Percentiles rank a stretch among this genome's conserved stretches.
phyloP scores from a whole-genome alignment of 164 flowering plant species.

The Hamamelis virginiana region DNA sequence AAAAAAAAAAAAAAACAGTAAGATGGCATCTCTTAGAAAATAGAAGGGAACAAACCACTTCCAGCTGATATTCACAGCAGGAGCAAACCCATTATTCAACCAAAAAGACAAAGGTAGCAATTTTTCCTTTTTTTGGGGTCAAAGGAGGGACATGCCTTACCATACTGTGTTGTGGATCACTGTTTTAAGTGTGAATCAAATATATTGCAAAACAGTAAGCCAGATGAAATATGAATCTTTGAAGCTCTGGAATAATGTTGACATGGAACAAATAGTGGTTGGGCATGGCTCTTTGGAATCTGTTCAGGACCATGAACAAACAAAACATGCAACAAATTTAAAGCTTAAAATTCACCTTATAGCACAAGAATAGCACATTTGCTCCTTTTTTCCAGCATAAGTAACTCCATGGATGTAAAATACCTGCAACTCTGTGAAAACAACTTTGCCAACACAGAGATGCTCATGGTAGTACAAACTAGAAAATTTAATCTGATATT shows the following conservation, averaged over 20 bases:
- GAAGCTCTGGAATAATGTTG: neutral
- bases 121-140: neutral
- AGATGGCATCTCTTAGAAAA: neutral
- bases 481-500: neutral
- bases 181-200: neutral
- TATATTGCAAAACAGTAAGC: neutral
- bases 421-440: neutral
- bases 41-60: neutral
- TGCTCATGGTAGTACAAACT: neutral
- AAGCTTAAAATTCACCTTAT: neutral
- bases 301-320: neutral
- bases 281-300: neutral
- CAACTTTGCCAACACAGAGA: neutral
- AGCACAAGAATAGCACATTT: neutral
- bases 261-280: neutral
- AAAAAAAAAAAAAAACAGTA: neutral
- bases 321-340: neutral
- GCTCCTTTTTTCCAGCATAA: neutral
- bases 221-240: neutral
- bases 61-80: neutral
- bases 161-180: neutral
- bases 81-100: neutral
- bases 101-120: neutral
- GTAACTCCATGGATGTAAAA: neutral
- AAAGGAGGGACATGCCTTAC: neutral